phyloP scores from a whole-genome alignment of 495 filamentous ascomycete species.

The Aspergillus saccharolyticus region DNA sequence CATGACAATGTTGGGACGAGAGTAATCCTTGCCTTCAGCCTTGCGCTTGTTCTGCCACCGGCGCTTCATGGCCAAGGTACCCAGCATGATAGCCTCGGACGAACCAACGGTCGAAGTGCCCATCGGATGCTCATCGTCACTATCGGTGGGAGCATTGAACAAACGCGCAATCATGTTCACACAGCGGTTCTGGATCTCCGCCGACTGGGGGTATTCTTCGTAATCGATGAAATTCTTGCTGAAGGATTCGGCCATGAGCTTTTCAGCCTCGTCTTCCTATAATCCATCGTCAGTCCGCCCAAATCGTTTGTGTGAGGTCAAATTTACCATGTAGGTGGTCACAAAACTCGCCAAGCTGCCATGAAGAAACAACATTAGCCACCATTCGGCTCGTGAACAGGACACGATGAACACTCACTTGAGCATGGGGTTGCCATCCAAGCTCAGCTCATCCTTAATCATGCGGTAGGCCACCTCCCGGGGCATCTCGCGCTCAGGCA shows the following conservation, averaged over 20 bases:
- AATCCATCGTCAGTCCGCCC: neutral
- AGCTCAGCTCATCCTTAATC: slow-evolving; percentile 89
- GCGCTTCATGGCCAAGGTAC: slow-evolving; percentile 89
- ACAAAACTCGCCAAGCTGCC: slow-evolving; percentile 71
- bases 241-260: slow-evolving; percentile 77
- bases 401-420: slow-evolving; percentile 51
- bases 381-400: neutral
- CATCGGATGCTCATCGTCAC: slow-evolving; percentile 51
- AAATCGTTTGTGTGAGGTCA: neutral
- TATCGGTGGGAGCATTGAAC: slow-evolving; percentile 60
- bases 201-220: slow-evolving; percentile 78
- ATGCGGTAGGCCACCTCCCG: slow-evolving; percentile 86
- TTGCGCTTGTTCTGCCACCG: slow-evolving; percentile 82
- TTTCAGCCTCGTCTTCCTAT: slow-evolving; percentile 78
- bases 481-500: slow-evolving; percentile 89
- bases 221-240: slow-evolving; percentile 90
- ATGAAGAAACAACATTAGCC: slow-evolving; percentile 12
- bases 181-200: slow-evolving; percentile 82
- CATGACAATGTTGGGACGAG: slow-evolving; percentile 86
- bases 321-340: slow-evolving; percentile 77
- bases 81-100: slow-evolving; percentile 89
- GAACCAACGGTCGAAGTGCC: slow-evolving; percentile 83
- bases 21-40: slow-evolving; percentile 67
- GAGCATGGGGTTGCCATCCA: slow-evolving; percentile 50
- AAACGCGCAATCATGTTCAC: slow-evolving; percentile 82